phyloP scores from a whole-genome alignment of 148 eudicot genomes.

The Fallopia convolvulus region DNA sequence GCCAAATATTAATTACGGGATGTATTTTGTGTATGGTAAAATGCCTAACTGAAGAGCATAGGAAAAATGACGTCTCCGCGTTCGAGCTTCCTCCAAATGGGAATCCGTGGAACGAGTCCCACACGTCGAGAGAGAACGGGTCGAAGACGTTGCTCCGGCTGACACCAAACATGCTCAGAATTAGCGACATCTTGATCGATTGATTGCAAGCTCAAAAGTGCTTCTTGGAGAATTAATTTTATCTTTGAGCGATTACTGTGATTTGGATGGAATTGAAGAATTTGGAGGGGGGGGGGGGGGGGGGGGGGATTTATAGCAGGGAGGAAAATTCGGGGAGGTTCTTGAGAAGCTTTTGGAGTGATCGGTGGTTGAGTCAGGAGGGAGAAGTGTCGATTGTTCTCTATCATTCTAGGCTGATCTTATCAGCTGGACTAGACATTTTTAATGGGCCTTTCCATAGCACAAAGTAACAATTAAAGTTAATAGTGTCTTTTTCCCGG shows the following conservation, averaged over 20 bases:
- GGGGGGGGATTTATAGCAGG: background rate
- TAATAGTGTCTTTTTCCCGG: no score
- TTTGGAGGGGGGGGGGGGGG: no score
- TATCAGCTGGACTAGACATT: background rate
- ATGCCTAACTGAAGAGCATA: no score
- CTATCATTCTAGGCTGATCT: background rate
- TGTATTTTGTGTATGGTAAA: no score
- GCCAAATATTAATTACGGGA: no score
- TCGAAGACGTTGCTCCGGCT: constrained; percentile 4
- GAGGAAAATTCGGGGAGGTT: background rate
- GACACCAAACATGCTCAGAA: constrained; percentile 1
- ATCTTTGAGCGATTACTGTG: background rate
- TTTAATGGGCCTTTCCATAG: no score
- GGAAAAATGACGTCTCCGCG: background rate
- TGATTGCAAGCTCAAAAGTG: background rate
- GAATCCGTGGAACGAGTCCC: constrained; percentile 5
- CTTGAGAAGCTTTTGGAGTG: background rate
- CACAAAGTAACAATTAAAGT: no score
- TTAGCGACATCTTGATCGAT: background rate
- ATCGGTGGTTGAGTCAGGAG: background rate
- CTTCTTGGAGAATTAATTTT: background rate
- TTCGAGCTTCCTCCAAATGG: background rate
- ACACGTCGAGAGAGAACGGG: constrained; percentile 5
- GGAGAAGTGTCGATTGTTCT: background rate
- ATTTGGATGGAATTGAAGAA: background rate